Percentiles rank a stretch among this genome's conserved stretches.
These are phyloP conservation scores for Mariannaea elegans DNA, from an alignment of 2,329 filamentous ascomycete genomes.

Conservation along the genomic window DNA sequence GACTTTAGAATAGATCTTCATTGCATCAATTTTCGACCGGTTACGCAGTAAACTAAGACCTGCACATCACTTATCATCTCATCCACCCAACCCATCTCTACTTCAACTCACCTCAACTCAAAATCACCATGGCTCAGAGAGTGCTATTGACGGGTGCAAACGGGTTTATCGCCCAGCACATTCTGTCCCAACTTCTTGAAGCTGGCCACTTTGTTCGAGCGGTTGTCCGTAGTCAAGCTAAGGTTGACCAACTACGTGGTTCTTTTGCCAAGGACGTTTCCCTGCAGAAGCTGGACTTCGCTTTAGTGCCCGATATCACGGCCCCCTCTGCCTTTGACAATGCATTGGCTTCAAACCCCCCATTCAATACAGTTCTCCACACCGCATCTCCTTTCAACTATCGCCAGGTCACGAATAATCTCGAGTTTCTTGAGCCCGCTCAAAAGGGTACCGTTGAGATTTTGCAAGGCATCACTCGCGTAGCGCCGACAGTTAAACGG, in stretches of 20 bases:
- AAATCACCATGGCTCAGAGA: neutral
- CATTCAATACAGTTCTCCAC: neutral
- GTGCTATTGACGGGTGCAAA: neutral
- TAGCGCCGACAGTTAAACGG: neutral
- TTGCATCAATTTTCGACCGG: no score
- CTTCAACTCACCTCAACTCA: no score
- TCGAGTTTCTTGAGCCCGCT: neutral
- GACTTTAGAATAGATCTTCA: no score
- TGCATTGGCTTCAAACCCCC: neutral
- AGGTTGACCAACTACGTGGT: neutral
- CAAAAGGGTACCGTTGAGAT: neutral
- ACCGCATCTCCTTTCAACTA: neutral
- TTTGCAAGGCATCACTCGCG: neutral
- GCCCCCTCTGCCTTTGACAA: neutral
- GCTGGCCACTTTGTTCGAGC: conserved; percentile 14
- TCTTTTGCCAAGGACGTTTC: neutral
- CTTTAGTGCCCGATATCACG: neutral
- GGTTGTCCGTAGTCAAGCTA: conserved; percentile 3
- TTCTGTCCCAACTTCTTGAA: conserved; percentile 2
- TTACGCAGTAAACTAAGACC: no score
- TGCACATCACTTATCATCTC: no score
- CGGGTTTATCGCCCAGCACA: neutral
- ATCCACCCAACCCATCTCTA: no score
- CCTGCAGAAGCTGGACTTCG: neutral
- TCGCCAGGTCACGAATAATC: neutral